These are phyloP conservation scores for Bauhinia variegata DNA, from an alignment of 306 rosid genomes.

Conservation along the genomic window DNA sequence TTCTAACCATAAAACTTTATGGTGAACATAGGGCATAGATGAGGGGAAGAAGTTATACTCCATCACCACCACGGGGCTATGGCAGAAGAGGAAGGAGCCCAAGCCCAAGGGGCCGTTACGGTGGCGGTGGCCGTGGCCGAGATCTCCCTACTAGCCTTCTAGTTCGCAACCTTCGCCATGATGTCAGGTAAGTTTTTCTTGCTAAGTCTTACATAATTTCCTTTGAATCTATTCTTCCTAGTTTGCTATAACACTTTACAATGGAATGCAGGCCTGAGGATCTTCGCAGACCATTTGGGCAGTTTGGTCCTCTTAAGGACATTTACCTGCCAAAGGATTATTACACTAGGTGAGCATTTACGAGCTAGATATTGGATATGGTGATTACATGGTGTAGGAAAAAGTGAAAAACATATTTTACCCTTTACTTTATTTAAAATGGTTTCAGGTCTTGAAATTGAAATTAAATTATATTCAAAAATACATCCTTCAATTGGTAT, in stretches of 20 bases:
- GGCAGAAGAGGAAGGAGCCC: conserved; percentile 91
- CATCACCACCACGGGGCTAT: conserved; percentile 88
- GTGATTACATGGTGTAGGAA: neutral
- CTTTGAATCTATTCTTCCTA: neutral
- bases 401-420: neutral
- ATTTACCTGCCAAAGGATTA: conserved; percentile 95
- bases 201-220: neutral
- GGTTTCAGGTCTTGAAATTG: neutral
- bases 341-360: conserved; percentile 82
- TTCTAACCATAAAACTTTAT: neutral
- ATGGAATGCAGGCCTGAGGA: conserved; percentile 72
- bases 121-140: conserved; percentile 70
- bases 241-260: neutral
- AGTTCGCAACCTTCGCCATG: conserved; percentile 98
- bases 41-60: conserved; percentile 95
- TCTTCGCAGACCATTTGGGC: conserved; percentile 94
- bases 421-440: neutral
- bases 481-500: neutral
- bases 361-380: conserved; percentile 17
- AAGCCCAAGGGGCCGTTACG: conserved; percentile 86
- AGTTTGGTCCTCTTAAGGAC: conserved; percentile 90
- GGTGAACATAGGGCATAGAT: conserved; percentile 34
- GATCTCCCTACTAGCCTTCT: conserved; percentile 96
- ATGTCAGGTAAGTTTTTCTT: conserved; percentile 64
- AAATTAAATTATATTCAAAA: neutral